Evolutionary conservation across 352 stramenopile species (phyloP).

Genomic region (Pythium diclinum): DNA sequence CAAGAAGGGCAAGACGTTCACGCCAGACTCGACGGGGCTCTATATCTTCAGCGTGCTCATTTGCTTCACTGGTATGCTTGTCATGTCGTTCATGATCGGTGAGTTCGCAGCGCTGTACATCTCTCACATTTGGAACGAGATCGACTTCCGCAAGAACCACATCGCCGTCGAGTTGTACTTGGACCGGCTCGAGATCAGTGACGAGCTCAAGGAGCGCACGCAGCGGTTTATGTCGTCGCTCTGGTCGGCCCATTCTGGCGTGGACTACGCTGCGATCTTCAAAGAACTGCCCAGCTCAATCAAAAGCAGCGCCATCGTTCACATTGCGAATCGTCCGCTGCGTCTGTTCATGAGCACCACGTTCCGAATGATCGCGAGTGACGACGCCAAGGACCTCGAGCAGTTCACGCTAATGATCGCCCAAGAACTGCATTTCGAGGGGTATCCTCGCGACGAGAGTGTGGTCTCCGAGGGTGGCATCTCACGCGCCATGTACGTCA

Average conservation of each 20-base stretch:
- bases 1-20: constrained; percentile 33
- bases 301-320: constrained; percentile 11
- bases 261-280: constrained; percentile 26
- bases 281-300: constrained; percentile 24
- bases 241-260: constrained; percentile 29
- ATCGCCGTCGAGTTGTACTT: constrained; percentile 53
- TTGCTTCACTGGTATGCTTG: constrained; percentile 43
- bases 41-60: constrained; percentile 24
- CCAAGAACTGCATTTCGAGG: constrained; percentile 23
- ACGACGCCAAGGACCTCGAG: constrained; percentile 7
- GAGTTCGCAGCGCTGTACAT: constrained; percentile 59
- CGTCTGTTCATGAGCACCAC: constrained; percentile 15
- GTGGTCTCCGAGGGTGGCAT: constrained; percentile 29
- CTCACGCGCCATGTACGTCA: constrained; percentile 29
- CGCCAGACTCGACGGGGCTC: constrained; percentile 11
- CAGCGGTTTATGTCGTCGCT: constrained; percentile 25
- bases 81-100: constrained; percentile 78
- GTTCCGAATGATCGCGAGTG: constrained; percentile 23
- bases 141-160: constrained; percentile 65
- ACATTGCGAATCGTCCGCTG: constrained; percentile 20
- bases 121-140: constrained; percentile 32
- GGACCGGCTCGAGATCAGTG: constrained; percentile 18
- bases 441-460: constrained; percentile 29
- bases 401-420: constrained; percentile 15
- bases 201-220: constrained; percentile 23